A percentile compares a stretch with the other conserved stretches of the same genome.
phyloP scores from a whole-genome alignment of 2,329 filamentous ascomycete species.

The Fusarium sarcochroum region DNA sequence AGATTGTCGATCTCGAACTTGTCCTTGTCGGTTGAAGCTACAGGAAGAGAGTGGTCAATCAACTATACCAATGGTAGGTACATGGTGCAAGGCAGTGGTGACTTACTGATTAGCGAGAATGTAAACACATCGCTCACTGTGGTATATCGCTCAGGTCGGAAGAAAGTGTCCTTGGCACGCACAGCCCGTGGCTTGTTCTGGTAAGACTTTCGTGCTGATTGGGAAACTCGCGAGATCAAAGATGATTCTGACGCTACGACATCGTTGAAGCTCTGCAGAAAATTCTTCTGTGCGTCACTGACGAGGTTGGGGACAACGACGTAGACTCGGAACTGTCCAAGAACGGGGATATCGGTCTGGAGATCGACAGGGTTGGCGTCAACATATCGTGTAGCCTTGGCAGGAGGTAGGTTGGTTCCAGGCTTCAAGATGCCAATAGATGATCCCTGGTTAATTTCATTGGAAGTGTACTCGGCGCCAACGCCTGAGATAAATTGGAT shows the following conservation, averaged over 20 bases:
- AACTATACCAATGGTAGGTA: no score
- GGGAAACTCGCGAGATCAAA: conserved; percentile 57
- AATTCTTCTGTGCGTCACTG: no score
- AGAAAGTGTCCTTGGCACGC: conserved; percentile 74
- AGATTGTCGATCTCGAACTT: conserved; percentile 76
- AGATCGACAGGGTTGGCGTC: conserved; percentile 84
- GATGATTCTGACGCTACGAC: conserved; percentile 19
- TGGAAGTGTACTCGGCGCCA: conserved; percentile 72
- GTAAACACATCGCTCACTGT: conserved; percentile 77
- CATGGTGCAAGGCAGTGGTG: no score
- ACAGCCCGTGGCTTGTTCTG: conserved; percentile 67
- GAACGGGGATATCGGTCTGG: conserved; percentile 81
- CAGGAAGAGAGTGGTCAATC: conserved; percentile 19
- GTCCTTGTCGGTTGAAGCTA: conserved; percentile 72
- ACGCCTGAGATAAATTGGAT: conserved; percentile 80
- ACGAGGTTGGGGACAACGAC: conserved; percentile 74
- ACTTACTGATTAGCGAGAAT: conserved; percentile 75
- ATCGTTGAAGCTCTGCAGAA: no score
- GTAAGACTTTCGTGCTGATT: conserved; percentile 73
- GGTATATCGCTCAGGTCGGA: conserved; percentile 78
- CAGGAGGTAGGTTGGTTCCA: conserved; percentile 72
- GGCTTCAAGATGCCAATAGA: conserved; percentile 54
- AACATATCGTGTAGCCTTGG: conserved; percentile 80
- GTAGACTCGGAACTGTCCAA: conserved; percentile 83
- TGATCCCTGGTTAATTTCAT: conserved; percentile 60